A percentile compares a stretch with the other conserved stretches of the same genome.
phyloP scores from a whole-genome alignment of 768 basidiomycete genomes.

The Rhodosporidiobolus odoratus region DNA sequence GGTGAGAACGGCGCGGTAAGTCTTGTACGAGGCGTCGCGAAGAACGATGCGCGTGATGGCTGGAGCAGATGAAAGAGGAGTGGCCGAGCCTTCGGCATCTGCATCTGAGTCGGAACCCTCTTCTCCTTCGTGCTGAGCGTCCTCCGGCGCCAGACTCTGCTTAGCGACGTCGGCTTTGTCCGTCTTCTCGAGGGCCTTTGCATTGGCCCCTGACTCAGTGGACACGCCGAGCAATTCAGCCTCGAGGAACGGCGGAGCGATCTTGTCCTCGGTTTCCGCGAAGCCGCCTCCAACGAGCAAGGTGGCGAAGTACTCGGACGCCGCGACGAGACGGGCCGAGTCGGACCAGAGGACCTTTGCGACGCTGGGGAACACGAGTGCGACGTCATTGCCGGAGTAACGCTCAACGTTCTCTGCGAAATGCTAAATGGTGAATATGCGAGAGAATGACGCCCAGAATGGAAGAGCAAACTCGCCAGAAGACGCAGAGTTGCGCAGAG shows the following conservation, averaged over 20 bases:
- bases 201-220: not conserved
- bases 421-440: not conserved
- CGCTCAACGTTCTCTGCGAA: not conserved
- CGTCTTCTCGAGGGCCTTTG: not conserved
- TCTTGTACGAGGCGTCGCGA: not conserved
- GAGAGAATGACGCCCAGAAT: too few species aligned
- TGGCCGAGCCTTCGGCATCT: not conserved
- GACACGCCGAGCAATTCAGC: not conserved
- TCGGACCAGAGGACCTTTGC: not conserved
- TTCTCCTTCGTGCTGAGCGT: too few species aligned
- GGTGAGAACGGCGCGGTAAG: slow-evolving; percentile 8
- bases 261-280: not conserved
- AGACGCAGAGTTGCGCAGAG: too few species aligned
- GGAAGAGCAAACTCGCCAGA: not conserved
- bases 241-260: not conserved
- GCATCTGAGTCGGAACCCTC: too few species aligned
- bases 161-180: too few species aligned
- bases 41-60: not conserved
- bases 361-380: not conserved
- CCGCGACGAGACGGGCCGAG: not conserved
- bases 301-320: not conserved
- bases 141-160: too few species aligned
- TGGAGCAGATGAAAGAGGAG: not conserved
- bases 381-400: not conserved
- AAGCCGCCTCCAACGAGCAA: not conserved